Evolutionary conservation across 2,329 filamentous ascomycete species (phyloP), one percentile per base, ranked within the genome.

Genomic region (Phyllosticta citrichinensis): DNA sequence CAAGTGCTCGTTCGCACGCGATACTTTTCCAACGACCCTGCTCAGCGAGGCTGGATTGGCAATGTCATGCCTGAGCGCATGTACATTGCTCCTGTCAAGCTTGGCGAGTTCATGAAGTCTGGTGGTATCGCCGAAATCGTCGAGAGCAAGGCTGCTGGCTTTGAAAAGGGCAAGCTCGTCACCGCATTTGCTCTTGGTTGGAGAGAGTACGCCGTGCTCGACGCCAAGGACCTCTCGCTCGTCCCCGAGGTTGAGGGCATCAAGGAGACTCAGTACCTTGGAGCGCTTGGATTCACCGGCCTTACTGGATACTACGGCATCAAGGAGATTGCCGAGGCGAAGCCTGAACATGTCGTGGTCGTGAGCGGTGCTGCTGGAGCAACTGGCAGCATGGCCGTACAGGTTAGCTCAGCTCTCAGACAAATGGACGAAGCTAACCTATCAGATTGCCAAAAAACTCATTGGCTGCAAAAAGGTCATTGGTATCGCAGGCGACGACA

Each of bases 251-350:
- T 59, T 8, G 27, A 40, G 14, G 61, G 53, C 27, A 25, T 57
- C 30, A 55, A 53, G 61, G 51, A 51, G 12, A 56, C 53, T 17
- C 56, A 57, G 24, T 57, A 50, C 50, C 62, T 75, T 5, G 68
- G 72, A 57, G 71, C 73, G 2, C 56, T 83, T 40, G 88, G 88
- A 12, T 75, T 84, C 71, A 89, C 87, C 0, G 87, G 87, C 2
- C 67, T 91, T 64, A 92, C 89, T 0, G 88, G 88, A 1, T 92
- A 89, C 75, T 88, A 89, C 64, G 88, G 89, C 20, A 83, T 92
- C 70, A 72, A 83, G 30, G 81, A 87, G 60, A 82, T 92, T 54
- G 88, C 83, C 2, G 76, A 87, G 60, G 83, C 87, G 51, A 84
- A 86, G 71, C 72, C 81, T 0, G 87, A 87, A 4, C 87, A 92